Percentiles rank a stretch among this genome's conserved stretches.
phyloP scores from a whole-genome alignment of 1,284 basidiomycete species.

The Xanthoconium separans region DNA sequence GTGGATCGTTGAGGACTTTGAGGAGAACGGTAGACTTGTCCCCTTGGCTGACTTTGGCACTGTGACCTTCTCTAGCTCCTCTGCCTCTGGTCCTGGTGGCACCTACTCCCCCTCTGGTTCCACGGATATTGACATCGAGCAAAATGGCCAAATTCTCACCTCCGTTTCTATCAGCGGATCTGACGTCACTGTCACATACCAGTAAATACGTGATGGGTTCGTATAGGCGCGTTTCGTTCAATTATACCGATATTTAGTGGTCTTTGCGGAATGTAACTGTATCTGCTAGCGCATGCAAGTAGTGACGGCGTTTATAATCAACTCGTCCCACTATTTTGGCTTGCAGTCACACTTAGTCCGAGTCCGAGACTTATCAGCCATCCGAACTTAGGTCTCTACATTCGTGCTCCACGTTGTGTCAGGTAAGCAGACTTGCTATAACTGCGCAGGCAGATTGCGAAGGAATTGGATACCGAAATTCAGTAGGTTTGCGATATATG shows the following conservation, averaged over 20 bases:
- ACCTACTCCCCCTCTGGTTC: constrained; percentile 13
- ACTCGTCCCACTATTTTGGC: too few species aligned
- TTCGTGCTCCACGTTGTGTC: too few species aligned
- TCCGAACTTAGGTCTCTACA: too few species aligned
- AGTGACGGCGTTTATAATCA: too few species aligned
- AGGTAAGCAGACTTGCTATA: too few species aligned
- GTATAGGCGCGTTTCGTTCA: neutral
- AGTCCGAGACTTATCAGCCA: too few species aligned
- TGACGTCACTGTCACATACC: constrained; percentile 1
- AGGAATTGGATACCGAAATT: too few species aligned
- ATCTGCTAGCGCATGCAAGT: too few species aligned
- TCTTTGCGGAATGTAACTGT: too few species aligned
- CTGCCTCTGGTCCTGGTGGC: constrained; percentile 8
- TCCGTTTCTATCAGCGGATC: constrained; percentile 2
- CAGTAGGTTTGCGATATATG: too few species aligned
- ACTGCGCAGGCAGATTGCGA: too few species aligned
- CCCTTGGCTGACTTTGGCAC: constrained; percentile 18
- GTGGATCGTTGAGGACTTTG: constrained; percentile 25
- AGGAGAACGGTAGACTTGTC: neutral
- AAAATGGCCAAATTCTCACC: constrained; percentile 8
- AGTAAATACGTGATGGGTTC: neutral
- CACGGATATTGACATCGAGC: constrained; percentile 10
- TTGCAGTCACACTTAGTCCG: too few species aligned
- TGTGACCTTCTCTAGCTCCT: constrained; percentile 15
- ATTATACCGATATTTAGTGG: neutral